Percentiles rank a stretch among this genome's conserved stretches.
phyloP scores from a whole-genome alignment of 225 moss, liverwort and hornwort genomes.

The Bryum argenteum region DNA sequence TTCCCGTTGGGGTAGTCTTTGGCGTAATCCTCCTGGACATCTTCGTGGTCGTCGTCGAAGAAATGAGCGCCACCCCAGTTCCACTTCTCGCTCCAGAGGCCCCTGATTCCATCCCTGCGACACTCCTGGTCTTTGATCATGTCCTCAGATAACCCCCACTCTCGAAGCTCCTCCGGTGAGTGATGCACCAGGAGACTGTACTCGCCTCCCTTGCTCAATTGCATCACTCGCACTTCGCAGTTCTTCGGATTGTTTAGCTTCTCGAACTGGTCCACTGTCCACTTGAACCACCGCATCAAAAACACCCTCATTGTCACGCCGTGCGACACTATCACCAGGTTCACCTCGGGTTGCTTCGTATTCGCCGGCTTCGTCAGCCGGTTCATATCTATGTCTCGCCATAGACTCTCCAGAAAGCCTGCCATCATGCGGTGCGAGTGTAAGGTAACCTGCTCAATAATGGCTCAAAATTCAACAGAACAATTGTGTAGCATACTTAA shows the following conservation, averaged over 20 bases:
- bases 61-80: conserved; percentile 63
- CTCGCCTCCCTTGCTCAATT: conserved; percentile 55
- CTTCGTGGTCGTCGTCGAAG: conserved; percentile 59
- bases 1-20: conserved; percentile 38
- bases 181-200: conserved; percentile 63
- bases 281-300: conserved; percentile 77
- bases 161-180: conserved; percentile 53
- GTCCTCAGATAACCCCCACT: conserved; percentile 56
- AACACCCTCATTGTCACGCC: conserved; percentile 72
- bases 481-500: too few species aligned
- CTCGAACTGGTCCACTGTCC: conserved; percentile 70
- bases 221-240: conserved; percentile 70
- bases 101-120: conserved; percentile 44
- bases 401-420: conserved; percentile 73
- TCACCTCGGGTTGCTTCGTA: conserved; percentile 48
- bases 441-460: too few species aligned
- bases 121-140: conserved; percentile 70
- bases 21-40: neutral
- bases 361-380: conserved; percentile 41
- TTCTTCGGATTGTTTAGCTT: conserved; percentile 51
- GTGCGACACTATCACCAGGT: conserved; percentile 66
- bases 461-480: too few species aligned
- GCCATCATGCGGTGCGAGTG: neutral
- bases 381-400: conserved; percentile 70
- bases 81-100: conserved; percentile 65